Percentiles rank a stretch among this genome's conserved stretches.
These are phyloP conservation scores for Eleusine indica DNA, from an alignment of 176 grass and related monocot genomes.

Conservation along the genomic window DNA sequence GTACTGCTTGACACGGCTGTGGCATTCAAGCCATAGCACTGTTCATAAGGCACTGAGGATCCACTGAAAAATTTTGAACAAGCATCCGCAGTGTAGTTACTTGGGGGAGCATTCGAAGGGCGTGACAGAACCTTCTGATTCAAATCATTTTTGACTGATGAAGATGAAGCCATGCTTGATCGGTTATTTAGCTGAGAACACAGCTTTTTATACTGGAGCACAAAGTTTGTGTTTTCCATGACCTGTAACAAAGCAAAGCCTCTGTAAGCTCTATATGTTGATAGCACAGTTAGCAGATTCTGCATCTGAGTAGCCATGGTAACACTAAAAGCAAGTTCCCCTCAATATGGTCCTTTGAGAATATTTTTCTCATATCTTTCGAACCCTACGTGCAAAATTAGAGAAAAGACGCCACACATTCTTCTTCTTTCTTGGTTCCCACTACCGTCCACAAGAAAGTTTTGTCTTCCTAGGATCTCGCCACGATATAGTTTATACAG, in stretches of 20 bases:
- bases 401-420: neutral
- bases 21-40: conserved; percentile 32
- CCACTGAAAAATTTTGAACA: conserved; percentile 37
- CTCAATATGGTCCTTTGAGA: neutral
- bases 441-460: conserved; percentile 32
- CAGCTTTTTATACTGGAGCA: conserved; percentile 64
- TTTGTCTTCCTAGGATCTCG: conserved; percentile 33
- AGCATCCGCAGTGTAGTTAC: conserved; percentile 32
- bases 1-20: conserved; percentile 41
- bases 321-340: conserved; percentile 1
- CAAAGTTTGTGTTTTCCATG: conserved; percentile 63
- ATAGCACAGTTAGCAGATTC: conserved; percentile 26
- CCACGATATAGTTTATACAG: conserved; percentile 37
- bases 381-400: neutral
- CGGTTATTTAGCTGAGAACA: conserved; percentile 61
- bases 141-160: conserved; percentile 49
- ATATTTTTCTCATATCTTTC: neutral
- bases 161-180: conserved; percentile 52
- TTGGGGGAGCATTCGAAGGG: conserved; percentile 35
- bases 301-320: neutral
- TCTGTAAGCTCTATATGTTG: conserved; percentile 30
- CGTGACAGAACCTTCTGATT: conserved; percentile 43
- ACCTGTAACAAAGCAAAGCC: conserved; percentile 55
- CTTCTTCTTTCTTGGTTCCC: conserved; percentile 25
- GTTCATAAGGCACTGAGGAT: conserved; percentile 50